Evolutionary conservation across 352 stramenopile genomes (phyloP), one percentile per base, ranked within the genome.

Genomic region (Plasmopara halstedii): DNA sequence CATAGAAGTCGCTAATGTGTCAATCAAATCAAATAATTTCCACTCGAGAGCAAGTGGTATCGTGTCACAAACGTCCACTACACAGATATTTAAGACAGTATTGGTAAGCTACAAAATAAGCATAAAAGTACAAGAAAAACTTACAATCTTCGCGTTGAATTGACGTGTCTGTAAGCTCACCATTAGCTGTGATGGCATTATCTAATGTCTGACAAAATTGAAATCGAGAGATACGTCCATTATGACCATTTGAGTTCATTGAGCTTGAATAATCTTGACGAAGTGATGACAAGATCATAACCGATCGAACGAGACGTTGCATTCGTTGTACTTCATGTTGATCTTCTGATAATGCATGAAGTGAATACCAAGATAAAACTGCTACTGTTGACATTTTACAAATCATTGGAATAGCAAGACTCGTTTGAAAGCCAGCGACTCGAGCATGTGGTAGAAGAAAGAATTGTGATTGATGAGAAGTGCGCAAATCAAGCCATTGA

Each of bases 301-400:
- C 76, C 0, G 76, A 86, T 13, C 78, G 70, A 42, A 88, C 35
- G 9, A 87, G 56, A 1, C 73, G 70, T 50, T 88, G 79, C 17
- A 88, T 84, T 0, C 72, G 70, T 49, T 87, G 74, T 2, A 91
- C 34, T 41, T 88, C 76, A 18, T 69, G 61, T 17, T 53, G 34
- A 21, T 88, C 69, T 70, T 91, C 77, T 1, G 37, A 22, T 27
- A 83, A 53, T 7, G 60, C 45, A 9, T 75, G 64, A 23, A 77
- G 57, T 2, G 75, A 82, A 33, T 87, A 91, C 79, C 76, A 91
- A 6, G 76, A 87, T n/a, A 91, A 38, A 13, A 91, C 76, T 6
- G 79, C 79, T 25, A 91, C 66, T 0, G 78, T 78, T 19, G 76
- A 82, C 65, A 91, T 78, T 49, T 88, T 91, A 52, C 74, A 83